A percentile compares a stretch with the other conserved stretches of the same genome.
These are phyloP conservation scores for Casuarina glauca DNA, from an alignment of 306 rosid genomes.

Conservation along the genomic window DNA sequence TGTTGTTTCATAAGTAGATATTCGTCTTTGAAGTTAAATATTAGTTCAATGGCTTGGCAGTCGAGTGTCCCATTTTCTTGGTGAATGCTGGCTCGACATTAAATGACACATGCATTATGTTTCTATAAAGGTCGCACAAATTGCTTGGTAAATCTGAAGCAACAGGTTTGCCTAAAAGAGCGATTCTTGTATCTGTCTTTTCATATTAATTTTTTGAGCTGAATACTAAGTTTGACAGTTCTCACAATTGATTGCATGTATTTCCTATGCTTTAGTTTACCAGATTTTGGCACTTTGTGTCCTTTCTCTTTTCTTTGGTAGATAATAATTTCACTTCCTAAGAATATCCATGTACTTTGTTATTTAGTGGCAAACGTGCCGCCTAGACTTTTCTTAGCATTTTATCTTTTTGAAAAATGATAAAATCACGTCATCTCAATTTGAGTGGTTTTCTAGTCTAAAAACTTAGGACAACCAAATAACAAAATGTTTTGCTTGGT, in stretches of 20 bases:
- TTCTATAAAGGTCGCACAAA: conserved; percentile 64
- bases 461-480: neutral
- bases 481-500: neutral
- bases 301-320: neutral
- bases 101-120: conserved; percentile 24
- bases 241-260: neutral
- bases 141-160: conserved; percentile 88
- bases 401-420: neutral
- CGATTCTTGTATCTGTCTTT: conserved; percentile 71
- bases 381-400: no score
- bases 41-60: conserved; percentile 7
- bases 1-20: neutral
- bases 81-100: neutral
- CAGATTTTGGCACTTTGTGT: neutral
- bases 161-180: conserved; percentile 88
- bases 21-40: conserved; percentile 9
- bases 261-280: neutral
- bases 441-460: neutral
- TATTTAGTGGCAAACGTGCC: neutral
- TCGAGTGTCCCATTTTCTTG: neutral
- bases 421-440: neutral
- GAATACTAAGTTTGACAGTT: neutral
- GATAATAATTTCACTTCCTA: neutral
- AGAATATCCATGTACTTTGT: neutral
- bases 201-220: neutral